Base-by-base conservation (phyloP, 768 basidiomycete species). In the Phanerochaete sordida region DNA sequence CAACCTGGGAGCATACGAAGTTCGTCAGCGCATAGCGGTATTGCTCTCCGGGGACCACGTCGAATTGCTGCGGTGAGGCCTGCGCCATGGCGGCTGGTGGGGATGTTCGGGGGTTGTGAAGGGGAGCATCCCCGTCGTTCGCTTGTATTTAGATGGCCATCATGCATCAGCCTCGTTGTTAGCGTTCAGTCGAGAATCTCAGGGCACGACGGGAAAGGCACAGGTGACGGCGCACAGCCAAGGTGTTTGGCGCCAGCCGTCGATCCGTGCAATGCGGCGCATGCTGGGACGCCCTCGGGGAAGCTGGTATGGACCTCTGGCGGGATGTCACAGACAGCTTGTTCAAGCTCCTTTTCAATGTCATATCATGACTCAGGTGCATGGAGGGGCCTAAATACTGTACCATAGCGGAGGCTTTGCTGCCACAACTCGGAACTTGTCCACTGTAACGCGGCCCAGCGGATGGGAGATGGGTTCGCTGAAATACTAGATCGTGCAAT, bases 1-100 rank as follows among this genome's bases (percentile, higher is more conserved):
- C 45, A 46, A 44, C 24, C 37, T 47, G 33, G 28, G 30, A 21
- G 61, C 65, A 30, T 26, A 66, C 91, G 66, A 93, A 93, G 71
- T 93, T 91, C 26, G 87, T 84, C 65, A 93, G 76, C 4, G 90
- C 91, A 74, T 93, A 92, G 60, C 88, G 84, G 68, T 92, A 91
- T 65, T 91, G 87, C 58, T 90, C 88, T 47, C 79, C 75, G 13
- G 77, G 74, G 56, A 81, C 76, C 57, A 70, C 62, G 45, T 68
- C 69, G 13, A n/a, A n/a, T n/a, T 33, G 61, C 7, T 43, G 15
- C 43, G 39, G 53, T 26, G 61, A 64, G 5, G 58, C 8, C 26
- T 65, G 64, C 2, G 58, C 64, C 61, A 62, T 62, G 44, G 31
- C 35, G n/a, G 27, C 44, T 9, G 30, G 31, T 13, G 28, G 48